These are phyloP conservation scores for Nothopassalora personata DNA, from an alignment of 2,329 filamentous ascomycete species.

Conservation along the genomic window DNA sequence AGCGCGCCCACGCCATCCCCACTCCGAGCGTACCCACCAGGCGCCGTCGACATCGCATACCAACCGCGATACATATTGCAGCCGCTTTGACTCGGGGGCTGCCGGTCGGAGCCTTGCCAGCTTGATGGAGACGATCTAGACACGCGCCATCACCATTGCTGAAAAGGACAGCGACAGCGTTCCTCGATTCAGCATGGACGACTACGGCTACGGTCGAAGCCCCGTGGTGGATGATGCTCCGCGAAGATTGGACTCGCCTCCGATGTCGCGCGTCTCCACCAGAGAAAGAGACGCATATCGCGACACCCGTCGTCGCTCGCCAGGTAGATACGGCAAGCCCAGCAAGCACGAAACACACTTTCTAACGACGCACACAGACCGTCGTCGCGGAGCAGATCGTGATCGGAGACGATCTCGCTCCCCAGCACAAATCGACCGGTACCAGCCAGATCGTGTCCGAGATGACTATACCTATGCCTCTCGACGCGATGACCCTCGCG, in stretches of 20 bases:
- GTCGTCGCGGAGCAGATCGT: conserved; percentile 34
- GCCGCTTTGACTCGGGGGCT: background rate
- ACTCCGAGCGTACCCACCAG: background rate
- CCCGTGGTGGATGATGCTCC: conserved; percentile 3
- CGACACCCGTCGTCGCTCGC: conserved; percentile 26
- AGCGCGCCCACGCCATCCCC: background rate
- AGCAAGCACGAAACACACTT: background rate
- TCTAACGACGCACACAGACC: conserved; percentile 24
- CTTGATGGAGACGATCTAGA: conserved; percentile 18
- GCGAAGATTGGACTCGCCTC: conserved; percentile 7
- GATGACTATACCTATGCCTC: conserved; percentile 57
- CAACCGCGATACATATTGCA: background rate
- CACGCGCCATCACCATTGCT: background rate
- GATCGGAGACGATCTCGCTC: conserved; percentile 68
- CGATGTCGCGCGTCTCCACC: conserved; percentile 12
- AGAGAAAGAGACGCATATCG: conserved; percentile 27
- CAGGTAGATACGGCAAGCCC: conserved; percentile 17
- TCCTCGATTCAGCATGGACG: conserved; percentile 15
- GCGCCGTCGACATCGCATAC: background rate
- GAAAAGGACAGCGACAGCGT: background rate
- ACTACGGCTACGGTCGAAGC: conserved; percentile 16
- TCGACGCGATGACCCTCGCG: conserved; percentile 58
- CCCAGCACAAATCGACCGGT: conserved; percentile 65
- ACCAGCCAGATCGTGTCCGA: conserved; percentile 64
- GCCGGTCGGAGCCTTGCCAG: background rate